Conservation (phyloP, 202 grass and related monocot genomes). For the Brachypodium distachyon region DNA sequence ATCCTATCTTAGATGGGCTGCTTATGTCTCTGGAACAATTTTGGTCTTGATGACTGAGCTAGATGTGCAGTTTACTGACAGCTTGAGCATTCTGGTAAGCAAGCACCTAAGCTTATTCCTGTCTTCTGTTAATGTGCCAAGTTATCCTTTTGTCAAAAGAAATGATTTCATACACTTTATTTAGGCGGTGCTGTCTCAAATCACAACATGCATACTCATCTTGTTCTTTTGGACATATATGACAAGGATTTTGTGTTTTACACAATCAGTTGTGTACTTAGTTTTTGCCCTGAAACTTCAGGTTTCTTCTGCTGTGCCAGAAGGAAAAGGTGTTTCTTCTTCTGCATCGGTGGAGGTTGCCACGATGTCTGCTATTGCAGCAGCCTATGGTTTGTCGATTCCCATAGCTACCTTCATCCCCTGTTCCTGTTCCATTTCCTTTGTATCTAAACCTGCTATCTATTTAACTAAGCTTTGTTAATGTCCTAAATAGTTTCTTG, state of each 20-base stretch:
- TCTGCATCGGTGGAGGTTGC: constrained; percentile 97
- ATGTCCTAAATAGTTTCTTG: background rate
- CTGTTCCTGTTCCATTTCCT: background rate
- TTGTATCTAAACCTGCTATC: background rate
- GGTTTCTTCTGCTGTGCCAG: constrained; percentile 93
- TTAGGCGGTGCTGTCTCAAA: background rate
- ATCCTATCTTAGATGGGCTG: constrained; percentile 68
- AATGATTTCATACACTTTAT: background rate
- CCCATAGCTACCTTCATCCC: background rate
- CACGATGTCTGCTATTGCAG: constrained; percentile 83
- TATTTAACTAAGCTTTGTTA: background rate
- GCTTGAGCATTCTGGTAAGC: constrained; percentile 85
- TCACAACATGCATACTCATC: background rate
- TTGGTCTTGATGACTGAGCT: constrained; percentile 94
- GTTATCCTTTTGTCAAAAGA: background rate
- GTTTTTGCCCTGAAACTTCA: constrained; percentile 40
- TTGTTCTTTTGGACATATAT: background rate
- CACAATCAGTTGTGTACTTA: constrained; percentile 6
- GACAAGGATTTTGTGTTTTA: background rate
- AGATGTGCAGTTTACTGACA: constrained; percentile 70
- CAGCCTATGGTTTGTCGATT: constrained; percentile 59
- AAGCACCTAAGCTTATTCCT: background rate
- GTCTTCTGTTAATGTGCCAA: background rate
- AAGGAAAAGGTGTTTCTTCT: constrained; percentile 99
- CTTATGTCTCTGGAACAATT: constrained; percentile 92